phyloP scores from a whole-genome alignment of 441 rosid genomes.

The Cnidoscolus chayamansa region DNA sequence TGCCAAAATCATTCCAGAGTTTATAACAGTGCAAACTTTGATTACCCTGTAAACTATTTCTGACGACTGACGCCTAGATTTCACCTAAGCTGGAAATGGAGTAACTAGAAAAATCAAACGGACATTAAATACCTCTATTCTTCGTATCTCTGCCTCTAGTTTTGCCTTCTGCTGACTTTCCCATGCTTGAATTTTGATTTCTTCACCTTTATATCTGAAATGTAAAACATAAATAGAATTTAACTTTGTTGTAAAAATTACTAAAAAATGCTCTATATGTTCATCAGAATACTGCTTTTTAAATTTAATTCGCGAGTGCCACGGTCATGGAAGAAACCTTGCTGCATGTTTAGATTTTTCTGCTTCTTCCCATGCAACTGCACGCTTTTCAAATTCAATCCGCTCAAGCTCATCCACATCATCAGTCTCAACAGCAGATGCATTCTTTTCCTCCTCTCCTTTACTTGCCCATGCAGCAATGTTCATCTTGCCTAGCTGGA shows the following conservation, averaged over 20 bases:
- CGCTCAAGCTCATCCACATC: slow-evolving; percentile 43
- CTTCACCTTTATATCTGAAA: slow-evolving; percentile 77
- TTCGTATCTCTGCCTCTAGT: slow-evolving; percentile 83
- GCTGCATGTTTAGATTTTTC: slow-evolving; percentile 76
- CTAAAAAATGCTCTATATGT: background rate
- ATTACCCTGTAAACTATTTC: no score
- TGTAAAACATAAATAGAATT: background rate
- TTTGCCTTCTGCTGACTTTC: slow-evolving; percentile 89
- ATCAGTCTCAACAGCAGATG: slow-evolving; percentile 25
- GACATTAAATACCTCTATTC: slow-evolving; percentile 58
- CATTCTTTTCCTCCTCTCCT: slow-evolving; percentile 57
- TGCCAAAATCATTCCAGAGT: no score
- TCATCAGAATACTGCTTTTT: slow-evolving; percentile 5
- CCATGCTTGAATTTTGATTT: slow-evolving; percentile 95
- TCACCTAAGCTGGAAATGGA: no score
- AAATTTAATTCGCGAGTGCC: slow-evolving; percentile 6
- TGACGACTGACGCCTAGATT: no score
- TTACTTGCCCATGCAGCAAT: slow-evolving; percentile 99
- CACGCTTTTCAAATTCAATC: slow-evolving; percentile 72
- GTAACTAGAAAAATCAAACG: background rate
- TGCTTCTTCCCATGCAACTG: slow-evolving; percentile 87
- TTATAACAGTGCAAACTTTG: no score
- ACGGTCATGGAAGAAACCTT: slow-evolving; percentile 42
- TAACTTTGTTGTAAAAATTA: no score
- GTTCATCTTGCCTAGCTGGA: slow-evolving; percentile 90